Evolutionary conservation across 1,139 yeast species (phyloP).

Genomic region (Scheffersomyces lignicola): DNA sequence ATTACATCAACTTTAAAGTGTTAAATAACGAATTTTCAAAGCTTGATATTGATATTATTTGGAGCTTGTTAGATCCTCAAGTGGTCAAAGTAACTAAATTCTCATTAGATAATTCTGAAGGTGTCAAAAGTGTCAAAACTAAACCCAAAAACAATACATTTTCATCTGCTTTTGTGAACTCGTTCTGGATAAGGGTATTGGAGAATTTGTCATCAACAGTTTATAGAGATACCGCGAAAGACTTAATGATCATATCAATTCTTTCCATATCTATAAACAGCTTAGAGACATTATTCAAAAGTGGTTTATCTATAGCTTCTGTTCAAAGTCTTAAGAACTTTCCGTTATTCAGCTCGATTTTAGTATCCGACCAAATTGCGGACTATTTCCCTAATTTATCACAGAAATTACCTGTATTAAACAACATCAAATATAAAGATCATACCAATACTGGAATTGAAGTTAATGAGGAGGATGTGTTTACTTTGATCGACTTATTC

Average conservation of each 20-base stretch:
- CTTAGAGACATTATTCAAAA: conserved; percentile 36
- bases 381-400: conserved; percentile 51
- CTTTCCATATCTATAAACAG: conserved; percentile 49
- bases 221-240: conserved; percentile 44
- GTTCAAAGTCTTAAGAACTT: conserved; percentile 40
- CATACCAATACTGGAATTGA: conserved; percentile 10
- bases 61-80: conserved; percentile 45
- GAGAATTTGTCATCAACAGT: conserved; percentile 58
- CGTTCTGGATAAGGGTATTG: conserved; percentile 56
- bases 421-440: conserved; percentile 14
- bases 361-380: conserved; percentile 45
- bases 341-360: conserved; percentile 56
- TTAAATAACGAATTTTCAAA: conserved; percentile 44
- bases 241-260: conserved; percentile 53
- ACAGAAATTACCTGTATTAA: conserved; percentile 45
- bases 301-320: conserved; percentile 46
- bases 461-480: conserved; percentile 39
- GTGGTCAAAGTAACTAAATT: conserved; percentile 6
- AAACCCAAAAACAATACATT: conserved; percentile 26
- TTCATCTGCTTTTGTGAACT: conserved; percentile 53
- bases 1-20: conserved; percentile 42
- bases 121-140: conserved; percentile 6
- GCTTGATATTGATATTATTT: conserved; percentile 44
- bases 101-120: conserved; percentile 9
- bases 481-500: conserved; percentile 53